phyloP scores from a whole-genome alignment of 371 early-diverging fungal genomes.

The Nematocida ausubeli region DNA sequence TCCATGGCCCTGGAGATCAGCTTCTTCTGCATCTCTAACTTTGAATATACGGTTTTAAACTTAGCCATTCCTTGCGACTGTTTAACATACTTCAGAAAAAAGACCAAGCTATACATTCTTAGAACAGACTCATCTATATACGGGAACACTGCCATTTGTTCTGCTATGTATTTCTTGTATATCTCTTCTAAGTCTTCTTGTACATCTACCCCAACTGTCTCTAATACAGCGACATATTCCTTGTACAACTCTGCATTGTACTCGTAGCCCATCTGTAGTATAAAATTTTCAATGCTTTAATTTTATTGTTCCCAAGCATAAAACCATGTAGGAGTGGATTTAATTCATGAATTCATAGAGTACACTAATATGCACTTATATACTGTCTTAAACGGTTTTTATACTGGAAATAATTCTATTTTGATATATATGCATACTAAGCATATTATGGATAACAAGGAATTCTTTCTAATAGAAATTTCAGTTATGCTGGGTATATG shows the following conservation, averaged over 20 bases:
- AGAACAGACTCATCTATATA: slow-evolving; percentile 17
- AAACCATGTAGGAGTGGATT: too few relatives aligned
- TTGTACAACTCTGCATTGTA: slow-evolving; percentile 33
- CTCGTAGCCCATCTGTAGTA: background rate
- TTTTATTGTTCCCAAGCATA: too few relatives aligned
- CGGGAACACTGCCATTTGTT: slow-evolving; percentile 26
- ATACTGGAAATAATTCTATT: too few relatives aligned
- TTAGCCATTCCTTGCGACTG: slow-evolving; percentile 25
- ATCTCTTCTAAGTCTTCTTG: slow-evolving; percentile 15
- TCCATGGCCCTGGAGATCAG: slow-evolving; percentile 38
- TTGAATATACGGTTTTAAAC: slow-evolving; percentile 37
- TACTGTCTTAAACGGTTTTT: too few relatives aligned
- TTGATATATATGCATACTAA: too few relatives aligned
- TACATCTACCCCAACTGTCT: background rate
- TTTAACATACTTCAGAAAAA: slow-evolving; percentile 49
- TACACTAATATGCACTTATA: too few relatives aligned
- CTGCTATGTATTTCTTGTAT: slow-evolving; percentile 26
- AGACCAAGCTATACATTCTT: slow-evolving; percentile 43
- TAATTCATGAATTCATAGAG: too few relatives aligned
- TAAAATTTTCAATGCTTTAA: slow-evolving; percentile 2
- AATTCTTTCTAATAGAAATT: too few relatives aligned
- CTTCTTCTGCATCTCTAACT: slow-evolving; percentile 46
- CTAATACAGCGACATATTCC: slow-evolving; percentile 18
- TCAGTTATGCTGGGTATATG: too few relatives aligned
- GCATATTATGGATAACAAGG: too few relatives aligned